phyloP scores from a whole-genome alignment of 345 rosid genomes.

The Mercurialis annua region DNA sequence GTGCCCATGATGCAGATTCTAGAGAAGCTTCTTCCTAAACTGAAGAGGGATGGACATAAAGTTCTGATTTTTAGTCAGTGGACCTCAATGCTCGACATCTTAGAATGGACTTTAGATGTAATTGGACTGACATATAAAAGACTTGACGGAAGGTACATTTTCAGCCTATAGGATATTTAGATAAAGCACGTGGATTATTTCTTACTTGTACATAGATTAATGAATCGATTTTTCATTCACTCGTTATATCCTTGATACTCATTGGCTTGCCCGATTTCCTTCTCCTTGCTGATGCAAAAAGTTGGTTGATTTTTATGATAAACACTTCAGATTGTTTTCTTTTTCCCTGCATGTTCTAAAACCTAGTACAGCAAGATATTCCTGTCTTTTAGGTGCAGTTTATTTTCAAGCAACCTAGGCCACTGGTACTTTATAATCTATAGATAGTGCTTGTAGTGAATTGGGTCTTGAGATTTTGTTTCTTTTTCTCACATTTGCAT shows the following conservation, averaged over 20 bases:
- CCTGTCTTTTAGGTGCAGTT: background rate
- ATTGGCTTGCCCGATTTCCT: too few species aligned
- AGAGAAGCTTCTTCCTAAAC: slow-evolving; percentile 78
- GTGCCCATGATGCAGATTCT: slow-evolving; percentile 47
- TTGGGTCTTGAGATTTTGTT: background rate
- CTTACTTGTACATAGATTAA: too few species aligned
- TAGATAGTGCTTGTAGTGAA: background rate
- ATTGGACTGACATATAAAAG: slow-evolving; percentile 82
- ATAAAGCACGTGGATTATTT: too few species aligned
- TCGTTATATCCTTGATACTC: too few species aligned
- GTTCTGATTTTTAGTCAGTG: slow-evolving; percentile 95
- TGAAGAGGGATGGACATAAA: slow-evolving; percentile 64
- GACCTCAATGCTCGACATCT: slow-evolving; percentile 97
- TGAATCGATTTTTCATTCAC: too few species aligned
- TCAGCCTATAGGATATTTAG: background rate
- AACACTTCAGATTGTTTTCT: background rate
- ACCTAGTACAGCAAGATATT: background rate
- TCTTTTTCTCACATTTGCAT: background rate
- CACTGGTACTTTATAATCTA: slow-evolving; percentile 1
- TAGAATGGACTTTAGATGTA: slow-evolving; percentile 92
- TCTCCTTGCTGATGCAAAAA: too few species aligned
- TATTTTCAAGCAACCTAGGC: background rate
- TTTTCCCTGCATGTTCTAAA: background rate
- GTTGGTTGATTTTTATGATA: too few species aligned
- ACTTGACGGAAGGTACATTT: slow-evolving; percentile 82